Conservation (phyloP, 2,329 filamentous ascomycete species). For the Neodidymelliopsis sp. region DNA sequence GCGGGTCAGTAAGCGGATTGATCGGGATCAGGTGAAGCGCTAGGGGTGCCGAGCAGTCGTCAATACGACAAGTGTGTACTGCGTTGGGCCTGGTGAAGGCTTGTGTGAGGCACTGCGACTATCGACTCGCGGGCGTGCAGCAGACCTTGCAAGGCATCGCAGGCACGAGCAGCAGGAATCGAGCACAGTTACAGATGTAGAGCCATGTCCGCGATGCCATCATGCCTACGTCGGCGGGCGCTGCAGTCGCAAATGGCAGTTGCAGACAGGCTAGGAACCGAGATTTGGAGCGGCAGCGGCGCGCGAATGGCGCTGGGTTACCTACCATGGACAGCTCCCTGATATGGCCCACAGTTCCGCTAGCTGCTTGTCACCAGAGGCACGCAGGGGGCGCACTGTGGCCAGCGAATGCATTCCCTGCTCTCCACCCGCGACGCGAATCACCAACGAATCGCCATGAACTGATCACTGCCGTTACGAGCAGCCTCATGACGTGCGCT, state of each 20-base stretch:
- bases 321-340: no score
- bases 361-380: constrained; percentile 1
- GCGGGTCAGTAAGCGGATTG: constrained; percentile 2
- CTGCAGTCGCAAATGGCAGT: constrained; percentile 5
- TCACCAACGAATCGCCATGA: constrained; percentile 12
- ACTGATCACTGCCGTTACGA: constrained; percentile 39
- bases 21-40: constrained; percentile 15
- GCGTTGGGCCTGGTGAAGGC: constrained; percentile 9
- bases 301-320: neutral
- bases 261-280: constrained; percentile 2
- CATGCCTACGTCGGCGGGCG: constrained; percentile 14
- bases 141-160: neutral
- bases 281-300: constrained; percentile 17
- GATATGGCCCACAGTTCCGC: constrained; percentile 10
- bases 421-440: neutral
- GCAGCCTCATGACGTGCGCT: constrained; percentile 42
- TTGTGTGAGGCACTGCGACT: constrained; percentile 6
- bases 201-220: constrained; percentile 13
- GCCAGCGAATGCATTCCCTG: constrained; percentile 14
- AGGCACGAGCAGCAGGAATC: constrained; percentile 1
- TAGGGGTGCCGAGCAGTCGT: constrained; percentile 6
- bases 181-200: neutral
- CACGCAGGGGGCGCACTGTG: constrained; percentile 4
- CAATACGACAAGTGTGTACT: constrained; percentile 19
- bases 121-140: constrained; percentile 12